Evolutionary conservation across 2,329 filamentous ascomycete genomes (phyloP).

Genomic region (Arachnopeziza araneosa): DNA sequence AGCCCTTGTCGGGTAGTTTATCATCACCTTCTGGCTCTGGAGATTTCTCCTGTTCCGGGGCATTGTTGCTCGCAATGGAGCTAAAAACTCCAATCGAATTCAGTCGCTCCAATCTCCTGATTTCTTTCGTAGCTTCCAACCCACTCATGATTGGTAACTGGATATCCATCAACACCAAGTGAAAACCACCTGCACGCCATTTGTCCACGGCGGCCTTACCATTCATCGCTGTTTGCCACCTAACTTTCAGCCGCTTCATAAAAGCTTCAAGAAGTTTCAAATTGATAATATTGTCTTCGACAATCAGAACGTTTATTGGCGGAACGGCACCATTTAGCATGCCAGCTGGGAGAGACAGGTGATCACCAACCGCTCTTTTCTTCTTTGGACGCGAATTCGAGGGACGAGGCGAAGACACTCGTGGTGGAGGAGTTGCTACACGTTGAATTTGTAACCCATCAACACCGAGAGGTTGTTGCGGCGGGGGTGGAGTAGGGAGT

Average conservation of each 20-base stretch:
- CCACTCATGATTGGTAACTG: slow-evolving; percentile 96
- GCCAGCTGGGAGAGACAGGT: slow-evolving; percentile 49
- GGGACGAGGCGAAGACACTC: slow-evolving; percentile 43
- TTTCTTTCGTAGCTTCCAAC: slow-evolving; percentile 90
- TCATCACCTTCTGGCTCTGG: slow-evolving; percentile 56
- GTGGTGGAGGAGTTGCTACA: slow-evolving; percentile 39
- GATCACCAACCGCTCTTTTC: slow-evolving; percentile 46
- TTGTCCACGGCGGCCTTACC: slow-evolving; percentile 88
- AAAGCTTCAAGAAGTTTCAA: slow-evolving; percentile 89
- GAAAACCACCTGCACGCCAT: slow-evolving; percentile 89
- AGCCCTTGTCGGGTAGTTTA: slow-evolving; percentile 56
- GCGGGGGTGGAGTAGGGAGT: slow-evolving; percentile 47
- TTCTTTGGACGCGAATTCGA: slow-evolving; percentile 38
- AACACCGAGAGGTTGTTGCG: slow-evolving; percentile 44
- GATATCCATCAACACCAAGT: slow-evolving; percentile 97
- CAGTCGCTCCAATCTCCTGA: slow-evolving; percentile 78
- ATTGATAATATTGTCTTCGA: slow-evolving; percentile 99
- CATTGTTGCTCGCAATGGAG: slow-evolving; percentile 54
- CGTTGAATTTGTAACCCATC: slow-evolving; percentile 33
- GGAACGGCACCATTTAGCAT: slow-evolving; percentile 79
- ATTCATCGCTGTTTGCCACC: slow-evolving; percentile 97
- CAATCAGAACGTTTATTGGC: slow-evolving; percentile 94
- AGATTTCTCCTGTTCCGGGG: slow-evolving; percentile 39
- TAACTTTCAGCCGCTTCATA: slow-evolving; percentile 90
- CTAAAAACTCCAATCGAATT: slow-evolving; percentile 92